Evolutionary conservation across 805 yeast species (phyloP).

Genomic region (Kluyveromyces nonfermentans): DNA sequence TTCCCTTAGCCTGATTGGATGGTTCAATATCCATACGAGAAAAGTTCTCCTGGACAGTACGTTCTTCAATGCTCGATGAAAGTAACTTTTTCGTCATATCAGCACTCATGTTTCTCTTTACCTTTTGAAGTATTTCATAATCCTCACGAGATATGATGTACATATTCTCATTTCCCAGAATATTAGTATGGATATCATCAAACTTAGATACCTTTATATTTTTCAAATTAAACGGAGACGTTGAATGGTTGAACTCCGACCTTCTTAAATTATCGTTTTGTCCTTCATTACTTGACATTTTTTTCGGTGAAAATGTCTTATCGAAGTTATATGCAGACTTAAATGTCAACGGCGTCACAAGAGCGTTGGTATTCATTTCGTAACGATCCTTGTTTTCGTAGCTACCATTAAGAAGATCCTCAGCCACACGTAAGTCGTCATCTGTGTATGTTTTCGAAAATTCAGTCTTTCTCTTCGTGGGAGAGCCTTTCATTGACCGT

Average conservation of each 20-base stretch:
- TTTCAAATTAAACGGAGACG: background rate
- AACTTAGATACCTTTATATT: background rate
- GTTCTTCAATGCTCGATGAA: conserved; percentile 23
- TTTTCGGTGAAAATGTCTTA: conserved; percentile 22
- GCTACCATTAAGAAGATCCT: conserved; percentile 12
- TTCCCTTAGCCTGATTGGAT: background rate
- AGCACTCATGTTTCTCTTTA: conserved; percentile 9
- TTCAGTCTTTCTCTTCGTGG: conserved; percentile 5
- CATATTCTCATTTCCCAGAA: conserved; percentile 4
- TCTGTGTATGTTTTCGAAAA: conserved; percentile 5
- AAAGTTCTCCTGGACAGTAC: conserved; percentile 4
- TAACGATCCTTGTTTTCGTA: conserved; percentile 3
- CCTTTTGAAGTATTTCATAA: conserved; percentile 16
- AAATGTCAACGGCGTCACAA: conserved; percentile 13
- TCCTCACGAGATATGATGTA: conserved; percentile 24
- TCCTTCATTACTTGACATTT: conserved; percentile 2
- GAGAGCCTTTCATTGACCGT: conserved; percentile 3
- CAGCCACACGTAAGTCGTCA: conserved; percentile 13
- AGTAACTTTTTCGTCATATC: conserved; percentile 1
- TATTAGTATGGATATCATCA: background rate
- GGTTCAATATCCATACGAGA: background rate
- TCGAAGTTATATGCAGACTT: conserved; percentile 27
- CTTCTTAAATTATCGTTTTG: conserved; percentile 16
- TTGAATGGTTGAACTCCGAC: background rate
- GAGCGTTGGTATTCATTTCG: background rate